Conservation (phyloP, 805 yeast genomes). For the Ogataea polymorpha region DNA sequence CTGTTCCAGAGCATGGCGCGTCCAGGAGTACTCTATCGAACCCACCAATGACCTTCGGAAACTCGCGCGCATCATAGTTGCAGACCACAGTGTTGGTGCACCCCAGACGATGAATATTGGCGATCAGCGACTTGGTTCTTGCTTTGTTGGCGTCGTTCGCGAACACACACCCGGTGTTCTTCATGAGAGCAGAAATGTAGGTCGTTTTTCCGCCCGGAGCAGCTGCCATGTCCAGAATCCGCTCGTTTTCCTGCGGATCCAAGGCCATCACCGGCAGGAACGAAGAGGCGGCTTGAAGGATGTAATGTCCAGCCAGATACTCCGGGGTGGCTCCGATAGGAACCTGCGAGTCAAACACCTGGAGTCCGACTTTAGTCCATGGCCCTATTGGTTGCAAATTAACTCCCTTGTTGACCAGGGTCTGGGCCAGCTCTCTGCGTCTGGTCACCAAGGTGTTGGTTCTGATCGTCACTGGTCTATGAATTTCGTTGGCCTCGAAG, state of each 20-base stretch:
- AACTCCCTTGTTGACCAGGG: constrained; percentile 93
- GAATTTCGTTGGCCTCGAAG: constrained; percentile 96
- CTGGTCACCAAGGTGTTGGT: constrained; percentile 95
- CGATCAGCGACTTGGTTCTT: constrained; percentile 93
- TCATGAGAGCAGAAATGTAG: constrained; percentile 92
- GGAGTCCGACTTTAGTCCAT: constrained; percentile 98
- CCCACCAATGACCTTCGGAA: constrained; percentile 97
- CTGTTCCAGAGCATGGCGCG: constrained; percentile 99
- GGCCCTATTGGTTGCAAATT: constrained; percentile 94
- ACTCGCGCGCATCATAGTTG: constrained; percentile 97
- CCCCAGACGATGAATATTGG: constrained; percentile 95
- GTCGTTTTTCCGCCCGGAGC: constrained; percentile 99
- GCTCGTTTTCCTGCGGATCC: constrained; percentile 95
- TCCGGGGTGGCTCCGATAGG: constrained; percentile 99
- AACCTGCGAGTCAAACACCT: constrained; percentile 97
- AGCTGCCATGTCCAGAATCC: constrained; percentile 97
- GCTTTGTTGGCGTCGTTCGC: constrained; percentile 97
- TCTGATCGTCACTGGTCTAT: constrained; percentile 94
- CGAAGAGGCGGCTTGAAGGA: constrained; percentile 97
- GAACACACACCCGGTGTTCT: constrained; percentile 94
- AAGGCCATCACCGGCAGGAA: constrained; percentile 97
- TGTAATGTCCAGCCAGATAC: constrained; percentile 95
- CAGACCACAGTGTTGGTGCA: constrained; percentile 96
- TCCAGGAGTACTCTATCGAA: constrained; percentile 92
- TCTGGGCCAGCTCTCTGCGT: constrained; percentile 93